Evolutionary conservation across 106 monocot species (phyloP).

Genomic region (Phalaenopsis equestris): DNA sequence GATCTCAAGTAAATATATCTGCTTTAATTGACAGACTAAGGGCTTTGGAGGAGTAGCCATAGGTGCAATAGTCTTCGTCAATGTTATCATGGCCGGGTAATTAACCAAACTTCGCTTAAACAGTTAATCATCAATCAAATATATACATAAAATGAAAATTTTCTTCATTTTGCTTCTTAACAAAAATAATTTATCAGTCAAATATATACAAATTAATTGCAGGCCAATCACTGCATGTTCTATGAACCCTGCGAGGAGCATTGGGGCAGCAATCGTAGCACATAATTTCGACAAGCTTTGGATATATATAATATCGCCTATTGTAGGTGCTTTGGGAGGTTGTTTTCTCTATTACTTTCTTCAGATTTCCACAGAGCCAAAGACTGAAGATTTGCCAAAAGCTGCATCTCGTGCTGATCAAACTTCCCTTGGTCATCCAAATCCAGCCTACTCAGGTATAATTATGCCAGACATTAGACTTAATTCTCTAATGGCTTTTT

Average conservation of each 20-base stretch:
- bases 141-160: too few relatives aligned
- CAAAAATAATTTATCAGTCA: too few relatives aligned
- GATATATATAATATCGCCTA: slow-evolving; percentile 10
- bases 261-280: slow-evolving; percentile 4
- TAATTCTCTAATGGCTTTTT: too few relatives aligned
- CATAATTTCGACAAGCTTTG: slow-evolving; percentile 2
- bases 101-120: too few relatives aligned
- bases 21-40: background rate
- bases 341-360: background rate
- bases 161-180: too few relatives aligned
- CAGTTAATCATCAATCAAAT: too few relatives aligned
- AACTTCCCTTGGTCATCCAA: background rate
- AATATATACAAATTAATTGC: background rate
- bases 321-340: background rate
- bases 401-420: background rate
- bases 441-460: background rate
- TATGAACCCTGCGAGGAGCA: slow-evolving; percentile 8
- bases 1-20: too few relatives aligned
- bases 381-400: background rate
- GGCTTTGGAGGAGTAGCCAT: slow-evolving; percentile 2
- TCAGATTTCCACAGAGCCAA: background rate
- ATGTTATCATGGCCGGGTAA: background rate
- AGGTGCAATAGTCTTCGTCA: background rate
- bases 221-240: background rate
- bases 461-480: too few relatives aligned